phyloP scores from a whole-genome alignment of 1,284 basidiomycete genomes.

The Neonothopanus nambi region DNA sequence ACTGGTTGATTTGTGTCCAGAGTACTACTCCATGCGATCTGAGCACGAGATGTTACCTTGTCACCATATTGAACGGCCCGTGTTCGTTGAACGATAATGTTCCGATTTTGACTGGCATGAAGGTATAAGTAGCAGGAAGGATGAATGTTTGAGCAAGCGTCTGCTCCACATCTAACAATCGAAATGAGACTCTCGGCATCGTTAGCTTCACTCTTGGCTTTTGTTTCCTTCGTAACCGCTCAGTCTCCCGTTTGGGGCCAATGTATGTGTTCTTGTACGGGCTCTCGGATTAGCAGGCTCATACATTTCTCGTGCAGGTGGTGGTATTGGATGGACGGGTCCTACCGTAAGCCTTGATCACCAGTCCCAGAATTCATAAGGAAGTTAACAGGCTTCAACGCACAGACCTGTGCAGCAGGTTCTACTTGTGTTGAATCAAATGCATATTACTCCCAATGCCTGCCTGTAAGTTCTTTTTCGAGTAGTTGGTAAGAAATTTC shows the following conservation, averaged over 20 bases:
- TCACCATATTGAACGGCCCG: too few relatives aligned
- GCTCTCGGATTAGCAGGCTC: not conserved
- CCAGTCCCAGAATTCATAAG: not conserved
- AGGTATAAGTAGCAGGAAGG: not conserved
- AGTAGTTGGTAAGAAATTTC: constrained; percentile 2
- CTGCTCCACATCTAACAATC: not conserved
- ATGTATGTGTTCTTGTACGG: constrained; percentile 26
- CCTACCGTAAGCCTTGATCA: constrained; percentile 22
- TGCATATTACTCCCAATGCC: constrained; percentile 36
- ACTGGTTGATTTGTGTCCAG: too few relatives aligned
- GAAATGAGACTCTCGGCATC: not conserved
- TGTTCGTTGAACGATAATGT: too few relatives aligned
- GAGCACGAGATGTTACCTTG: too few relatives aligned
- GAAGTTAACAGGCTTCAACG: not conserved
- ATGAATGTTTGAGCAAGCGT: not conserved
- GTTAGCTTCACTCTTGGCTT: constrained; percentile 17
- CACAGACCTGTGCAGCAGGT: constrained; percentile 31
- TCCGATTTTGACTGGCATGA: too few relatives aligned
- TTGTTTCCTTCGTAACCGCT: constrained; percentile 27
- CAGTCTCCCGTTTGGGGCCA: constrained; percentile 34
- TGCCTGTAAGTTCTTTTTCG: constrained; percentile 19
- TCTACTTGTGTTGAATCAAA: constrained; percentile 30
- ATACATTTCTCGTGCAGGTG: constrained; percentile 23
- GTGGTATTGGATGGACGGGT: constrained; percentile 32
- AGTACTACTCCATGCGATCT: too few relatives aligned